Evolutionary conservation across 257 asterid genomes (phyloP).

Genomic region (Solanum ossicruentum): DNA sequence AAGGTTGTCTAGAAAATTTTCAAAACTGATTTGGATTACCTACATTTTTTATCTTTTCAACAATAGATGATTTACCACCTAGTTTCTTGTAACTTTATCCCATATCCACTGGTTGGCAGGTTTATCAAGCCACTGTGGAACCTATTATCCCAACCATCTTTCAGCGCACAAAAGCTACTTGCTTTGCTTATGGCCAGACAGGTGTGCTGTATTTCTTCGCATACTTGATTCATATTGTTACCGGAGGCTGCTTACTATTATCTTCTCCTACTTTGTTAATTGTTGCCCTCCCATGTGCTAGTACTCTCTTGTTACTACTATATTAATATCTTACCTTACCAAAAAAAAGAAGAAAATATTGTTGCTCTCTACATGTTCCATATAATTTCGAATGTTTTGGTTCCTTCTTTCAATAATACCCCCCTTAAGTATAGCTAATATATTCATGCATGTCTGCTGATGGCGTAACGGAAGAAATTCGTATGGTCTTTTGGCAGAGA

Average conservation of each 20-base stretch:
- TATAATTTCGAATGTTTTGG: neutral
- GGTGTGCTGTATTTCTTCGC: conserved; percentile 29
- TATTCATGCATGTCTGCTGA: neutral
- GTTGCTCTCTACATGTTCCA: neutral
- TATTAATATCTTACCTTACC: neutral
- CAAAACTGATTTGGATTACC: neutral
- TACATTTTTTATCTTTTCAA: neutral
- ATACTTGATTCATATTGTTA: neutral
- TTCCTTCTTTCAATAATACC: neutral
- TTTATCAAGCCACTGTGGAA: conserved; percentile 86
- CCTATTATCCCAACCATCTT: conserved; percentile 95
- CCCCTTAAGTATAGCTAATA: neutral
- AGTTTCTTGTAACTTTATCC: neutral
- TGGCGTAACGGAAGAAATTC: neutral
- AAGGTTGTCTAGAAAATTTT: neutral
- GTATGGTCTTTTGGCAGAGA: neutral
- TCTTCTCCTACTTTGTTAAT: neutral
- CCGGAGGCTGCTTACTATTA: neutral
- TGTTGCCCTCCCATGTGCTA: neutral
- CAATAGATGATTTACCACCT: neutral
- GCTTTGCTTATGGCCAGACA: conserved; percentile 99
- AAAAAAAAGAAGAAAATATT: neutral
- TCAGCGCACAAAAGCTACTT: conserved; percentile 97
- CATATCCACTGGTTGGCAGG: conserved; percentile 32
- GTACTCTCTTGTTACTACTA: neutral